phyloP scores from a whole-genome alignment of 2,329 filamentous ascomycete species.

The Ceratocystis ficicola region DNA sequence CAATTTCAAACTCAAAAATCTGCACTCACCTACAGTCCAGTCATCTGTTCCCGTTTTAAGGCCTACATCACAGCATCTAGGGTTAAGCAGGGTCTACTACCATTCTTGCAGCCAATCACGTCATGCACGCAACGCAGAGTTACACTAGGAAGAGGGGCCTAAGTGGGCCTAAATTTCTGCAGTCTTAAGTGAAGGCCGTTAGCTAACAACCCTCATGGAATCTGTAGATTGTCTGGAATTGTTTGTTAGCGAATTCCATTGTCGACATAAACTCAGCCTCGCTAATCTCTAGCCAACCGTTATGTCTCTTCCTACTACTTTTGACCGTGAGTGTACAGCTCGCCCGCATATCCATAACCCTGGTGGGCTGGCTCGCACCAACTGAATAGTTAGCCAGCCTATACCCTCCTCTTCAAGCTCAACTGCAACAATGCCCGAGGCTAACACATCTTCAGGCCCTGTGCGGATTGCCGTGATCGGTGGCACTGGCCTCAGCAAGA shows the following conservation, averaged over 20 bases:
- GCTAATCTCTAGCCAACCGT: not conserved
- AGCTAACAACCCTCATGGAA: not conserved
- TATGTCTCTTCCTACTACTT: slow-evolving; percentile 41
- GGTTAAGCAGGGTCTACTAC: not conserved
- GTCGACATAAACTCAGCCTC: not conserved
- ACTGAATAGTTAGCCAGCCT: too few species aligned
- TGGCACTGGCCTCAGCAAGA: slow-evolving; percentile 79
- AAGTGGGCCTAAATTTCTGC: slow-evolving; percentile 2
- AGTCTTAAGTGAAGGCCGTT: not conserved
- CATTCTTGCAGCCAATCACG: not conserved
- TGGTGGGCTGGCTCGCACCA: too few species aligned
- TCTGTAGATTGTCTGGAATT: not conserved
- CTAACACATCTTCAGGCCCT: slow-evolving; percentile 37
- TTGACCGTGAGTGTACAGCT: slow-evolving; percentile 39
- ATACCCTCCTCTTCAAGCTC: not conserved
- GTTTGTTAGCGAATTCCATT: not conserved
- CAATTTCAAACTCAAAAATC: too few species aligned
- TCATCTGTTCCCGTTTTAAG: too few species aligned
- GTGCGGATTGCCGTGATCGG: slow-evolving; percentile 83
- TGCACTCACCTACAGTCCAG: too few species aligned
- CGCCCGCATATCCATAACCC: not conserved
- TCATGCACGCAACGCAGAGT: not conserved
- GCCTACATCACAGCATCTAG: not conserved
- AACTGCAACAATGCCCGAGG: slow-evolving; percentile 8
- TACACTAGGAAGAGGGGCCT: slow-evolving; percentile 8